Evolutionary conservation across 805 yeast genomes (phyloP).

Genomic region (Kodamaea laetipori): DNA sequence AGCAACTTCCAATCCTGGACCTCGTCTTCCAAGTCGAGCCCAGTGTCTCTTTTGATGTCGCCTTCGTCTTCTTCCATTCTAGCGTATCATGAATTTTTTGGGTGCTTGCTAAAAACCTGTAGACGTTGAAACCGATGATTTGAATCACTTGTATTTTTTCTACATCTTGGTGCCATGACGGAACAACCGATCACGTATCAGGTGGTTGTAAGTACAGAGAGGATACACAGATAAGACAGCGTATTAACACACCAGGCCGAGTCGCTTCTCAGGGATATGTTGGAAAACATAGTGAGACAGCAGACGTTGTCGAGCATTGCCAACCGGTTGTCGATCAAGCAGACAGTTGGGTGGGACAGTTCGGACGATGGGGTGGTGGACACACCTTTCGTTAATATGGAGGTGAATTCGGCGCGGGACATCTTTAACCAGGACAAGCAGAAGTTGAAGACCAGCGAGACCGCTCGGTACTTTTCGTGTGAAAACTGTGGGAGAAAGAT

Average conservation of each 20-base stretch:
- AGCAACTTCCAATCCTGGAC: constrained; percentile 55
- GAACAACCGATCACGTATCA: constrained; percentile 21
- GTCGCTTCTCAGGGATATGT: constrained; percentile 37
- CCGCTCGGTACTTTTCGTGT: constrained; percentile 69
- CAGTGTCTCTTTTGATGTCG: constrained; percentile 5
- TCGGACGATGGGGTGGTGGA: constrained; percentile 4
- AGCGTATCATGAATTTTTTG: background rate
- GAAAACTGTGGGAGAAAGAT: constrained; percentile 81
- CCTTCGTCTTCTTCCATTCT: constrained; percentile 15
- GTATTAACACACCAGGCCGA: constrained; percentile 33
- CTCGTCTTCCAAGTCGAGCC: constrained; percentile 43
- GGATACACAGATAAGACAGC: background rate
- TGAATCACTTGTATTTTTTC: background rate
- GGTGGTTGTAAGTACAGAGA: constrained; percentile 21
- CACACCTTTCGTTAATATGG: constrained; percentile 13
- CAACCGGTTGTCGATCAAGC: constrained; percentile 22
- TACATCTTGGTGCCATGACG: constrained; percentile 5
- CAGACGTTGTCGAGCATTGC: constrained; percentile 30
- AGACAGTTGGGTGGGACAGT: constrained; percentile 16
- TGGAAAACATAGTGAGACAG: constrained; percentile 34
- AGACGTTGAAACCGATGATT: background rate
- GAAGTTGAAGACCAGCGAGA: constrained; percentile 46
- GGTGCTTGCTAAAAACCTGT: background rate
- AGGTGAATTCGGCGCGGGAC: constrained; percentile 33
- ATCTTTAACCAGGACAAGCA: constrained; percentile 53